Percentiles rank a stretch among this genome's conserved stretches.
Evolutionary conservation across 2,329 filamentous ascomycete genomes (phyloP).

Genomic region (Aureobasidium sp.): DNA sequence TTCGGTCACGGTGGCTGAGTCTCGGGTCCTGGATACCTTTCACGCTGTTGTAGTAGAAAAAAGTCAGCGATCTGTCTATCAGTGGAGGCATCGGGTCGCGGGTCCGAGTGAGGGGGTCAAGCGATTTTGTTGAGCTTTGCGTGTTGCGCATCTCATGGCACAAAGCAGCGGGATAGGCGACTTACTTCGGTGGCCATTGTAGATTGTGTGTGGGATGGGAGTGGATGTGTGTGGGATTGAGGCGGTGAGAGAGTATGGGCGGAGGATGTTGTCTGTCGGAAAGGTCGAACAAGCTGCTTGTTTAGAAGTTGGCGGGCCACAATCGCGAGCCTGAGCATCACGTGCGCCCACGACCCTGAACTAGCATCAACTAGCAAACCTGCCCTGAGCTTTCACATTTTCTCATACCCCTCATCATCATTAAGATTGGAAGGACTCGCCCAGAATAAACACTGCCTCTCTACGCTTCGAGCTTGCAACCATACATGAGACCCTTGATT

Average conservation of each 20-base stretch:
- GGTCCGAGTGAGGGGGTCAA: conserved; percentile 4
- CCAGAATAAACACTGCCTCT: neutral
- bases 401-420: neutral
- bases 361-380: neutral
- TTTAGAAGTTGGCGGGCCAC: neutral
- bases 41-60: conserved; percentile 31
- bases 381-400: neutral
- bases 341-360: neutral
- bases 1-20: neutral
- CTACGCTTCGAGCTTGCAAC: no score
- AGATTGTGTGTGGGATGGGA: neutral
- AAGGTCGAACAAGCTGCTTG: conserved; percentile 7
- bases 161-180: neutral
- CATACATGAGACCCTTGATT: neutral
- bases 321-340: neutral
- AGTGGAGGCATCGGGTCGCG: conserved; percentile 3
- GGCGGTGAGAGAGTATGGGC: neutral
- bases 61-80: conserved; percentile 25
- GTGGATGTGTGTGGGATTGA: neutral
- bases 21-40: conserved; percentile 31
- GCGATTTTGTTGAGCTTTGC: conserved; percentile 14
- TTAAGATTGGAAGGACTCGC: neutral
- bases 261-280: neutral
- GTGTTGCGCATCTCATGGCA: neutral
- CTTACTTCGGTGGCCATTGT: conserved; percentile 14